Conservation (phyloP, 139 green algal genomes). For the Micractinium conductrix region DNA sequence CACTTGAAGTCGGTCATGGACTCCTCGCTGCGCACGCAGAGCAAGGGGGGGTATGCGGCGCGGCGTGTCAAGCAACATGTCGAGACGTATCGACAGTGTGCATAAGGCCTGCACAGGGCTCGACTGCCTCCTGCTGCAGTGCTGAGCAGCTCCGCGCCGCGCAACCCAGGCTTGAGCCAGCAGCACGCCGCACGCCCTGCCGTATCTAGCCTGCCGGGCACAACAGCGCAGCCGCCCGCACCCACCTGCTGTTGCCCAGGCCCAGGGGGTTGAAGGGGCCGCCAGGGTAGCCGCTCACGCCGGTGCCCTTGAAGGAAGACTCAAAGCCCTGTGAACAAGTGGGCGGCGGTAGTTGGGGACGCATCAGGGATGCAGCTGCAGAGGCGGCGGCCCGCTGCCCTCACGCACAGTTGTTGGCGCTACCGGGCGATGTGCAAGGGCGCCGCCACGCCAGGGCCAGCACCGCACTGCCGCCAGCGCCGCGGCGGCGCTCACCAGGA, state of each 20-base stretch:
- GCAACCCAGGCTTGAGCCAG: background rate
- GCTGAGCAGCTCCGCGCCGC: background rate
- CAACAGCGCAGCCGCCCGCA: background rate
- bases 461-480: too few species aligned
- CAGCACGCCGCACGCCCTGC: background rate
- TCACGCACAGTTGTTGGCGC: too few species aligned
- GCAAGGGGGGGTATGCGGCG: too few species aligned
- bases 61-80: too few species aligned
- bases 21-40: constrained; percentile 26
- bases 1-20: constrained; percentile 37
- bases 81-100: too few species aligned
- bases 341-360: too few species aligned
- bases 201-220: too few species aligned
- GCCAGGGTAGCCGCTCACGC: constrained; percentile 74
- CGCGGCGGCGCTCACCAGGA: constrained; percentile 48
- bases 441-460: too few species aligned
- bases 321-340: constrained; percentile 65
- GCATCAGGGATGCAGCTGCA: background rate
- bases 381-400: background rate
- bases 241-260: constrained; percentile 39
- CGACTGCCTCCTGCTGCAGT: background rate
- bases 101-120: too few species aligned
- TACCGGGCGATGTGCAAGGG: too few species aligned
- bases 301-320: constrained; percentile 64
- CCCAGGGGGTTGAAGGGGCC: constrained; percentile 84